Evolutionary conservation across 768 basidiomycete genomes (phyloP), one percentile per base, ranked within the genome.

Genomic region (Symmetrospora coprosmae): DNA sequence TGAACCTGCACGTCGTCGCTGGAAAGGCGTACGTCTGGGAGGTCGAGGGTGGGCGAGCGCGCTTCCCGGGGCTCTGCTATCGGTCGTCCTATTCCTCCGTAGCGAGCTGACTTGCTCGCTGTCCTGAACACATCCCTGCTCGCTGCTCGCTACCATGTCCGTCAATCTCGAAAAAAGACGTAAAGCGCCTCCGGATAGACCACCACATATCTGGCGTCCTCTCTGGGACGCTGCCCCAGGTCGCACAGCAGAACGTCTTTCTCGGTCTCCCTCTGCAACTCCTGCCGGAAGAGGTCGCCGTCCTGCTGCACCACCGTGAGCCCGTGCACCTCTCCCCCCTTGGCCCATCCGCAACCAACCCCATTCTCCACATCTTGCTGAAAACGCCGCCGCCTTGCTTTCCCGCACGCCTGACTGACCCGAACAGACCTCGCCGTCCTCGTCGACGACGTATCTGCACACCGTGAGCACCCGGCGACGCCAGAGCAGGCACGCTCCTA

Each of bases 191-290:
- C 9, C 86, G 94, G 35, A 80, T 84, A 30, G 74, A 82, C 66
- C 82, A 94, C 72, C 82, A 77, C 58, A 78, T 97, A 46, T 89
- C 86, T 67, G 90, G 92, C 34, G 76, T 88, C 41, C 74, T 96
- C 41, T 78, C 81, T 0, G 94, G 94, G 0, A 97, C 94, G 0
- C 80, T 99, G 14, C 91, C 94, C 1, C 88, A 90, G 70, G 78
- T 97, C 1, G 83, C 89, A 1, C 91, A 96, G 68, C 94, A 99
- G 73, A 99, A 99, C 75, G 81, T 85, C 2, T 99, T 99, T 70
- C 77, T 99, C 33, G 94, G 94, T 6, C 74, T 89, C n/a, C 94
- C 94, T 1, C 76, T 94, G 5, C 75, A 86, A 7, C 75, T 97
- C 1, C 80, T 87, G 73, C 87, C 88, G 0, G 94, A 99, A 72